Conservation (phyloP, 495 filamentous ascomycete genomes). For the Neurospora sp. region DNA sequence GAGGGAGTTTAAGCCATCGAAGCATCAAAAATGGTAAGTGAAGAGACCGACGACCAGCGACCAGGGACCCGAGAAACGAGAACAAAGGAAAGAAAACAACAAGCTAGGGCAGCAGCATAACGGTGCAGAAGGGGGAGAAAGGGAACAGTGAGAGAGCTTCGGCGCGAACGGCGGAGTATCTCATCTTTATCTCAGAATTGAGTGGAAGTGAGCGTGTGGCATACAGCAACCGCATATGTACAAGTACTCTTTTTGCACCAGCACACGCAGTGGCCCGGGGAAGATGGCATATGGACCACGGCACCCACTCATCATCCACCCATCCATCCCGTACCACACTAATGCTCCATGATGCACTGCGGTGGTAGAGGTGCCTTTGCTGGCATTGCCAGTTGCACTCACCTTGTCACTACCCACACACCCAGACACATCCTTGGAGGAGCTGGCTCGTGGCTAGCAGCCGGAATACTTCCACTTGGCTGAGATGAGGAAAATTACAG, state of each 20-base stretch:
- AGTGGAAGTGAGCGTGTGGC: neutral
- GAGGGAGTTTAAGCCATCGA: constrained; percentile 4
- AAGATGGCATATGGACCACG: neutral
- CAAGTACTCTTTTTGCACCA: neutral
- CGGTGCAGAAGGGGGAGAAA: neutral
- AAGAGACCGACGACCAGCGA: constrained; percentile 26
- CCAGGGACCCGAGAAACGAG: constrained; percentile 6
- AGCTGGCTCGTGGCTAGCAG: constrained; percentile 15
- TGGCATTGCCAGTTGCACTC: neutral
- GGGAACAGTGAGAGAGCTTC: neutral
- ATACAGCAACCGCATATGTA: neutral
- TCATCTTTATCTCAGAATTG: constrained; percentile 3
- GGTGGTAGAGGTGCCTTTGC: neutral
- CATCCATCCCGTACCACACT: neutral
- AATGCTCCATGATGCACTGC: neutral
- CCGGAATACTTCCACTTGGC: constrained; percentile 7
- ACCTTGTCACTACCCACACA: constrained; percentile 1
- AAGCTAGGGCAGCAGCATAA: constrained; percentile 6
- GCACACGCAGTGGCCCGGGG: neutral
- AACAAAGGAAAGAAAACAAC: constrained; percentile 1
- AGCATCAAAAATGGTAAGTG: constrained; percentile 6
- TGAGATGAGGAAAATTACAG: constrained; percentile 1
- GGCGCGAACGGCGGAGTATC: constrained; percentile 5
- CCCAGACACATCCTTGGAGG: constrained; percentile 7
- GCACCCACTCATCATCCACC: neutral